Percentiles rank a stretch among this genome's conserved stretches.
phyloP scores from a whole-genome alignment of 169 alveolate genomes.

The Cryptosporidium tyzzeri region DNA sequence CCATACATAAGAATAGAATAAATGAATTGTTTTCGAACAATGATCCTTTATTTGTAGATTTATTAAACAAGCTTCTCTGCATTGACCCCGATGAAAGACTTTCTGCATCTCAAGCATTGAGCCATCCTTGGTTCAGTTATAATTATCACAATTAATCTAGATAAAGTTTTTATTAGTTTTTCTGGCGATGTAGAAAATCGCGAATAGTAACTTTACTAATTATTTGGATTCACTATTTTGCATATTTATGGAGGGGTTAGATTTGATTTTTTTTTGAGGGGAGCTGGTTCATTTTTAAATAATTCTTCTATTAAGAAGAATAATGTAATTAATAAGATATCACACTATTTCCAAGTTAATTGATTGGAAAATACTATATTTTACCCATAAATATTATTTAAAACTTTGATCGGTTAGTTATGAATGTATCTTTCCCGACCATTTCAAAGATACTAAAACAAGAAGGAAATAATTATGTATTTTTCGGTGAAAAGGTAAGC shows the following conservation, averaged over 20 bases:
- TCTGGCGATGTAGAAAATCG: not conserved
- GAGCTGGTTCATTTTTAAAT: not conserved
- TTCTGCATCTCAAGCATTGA: constrained; percentile 89
- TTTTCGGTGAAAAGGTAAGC: constrained; percentile 55
- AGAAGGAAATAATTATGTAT: constrained; percentile 20
- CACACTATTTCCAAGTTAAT: not conserved
- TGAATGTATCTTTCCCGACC: not conserved
- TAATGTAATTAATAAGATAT: not conserved
- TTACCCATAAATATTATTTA: not conserved
- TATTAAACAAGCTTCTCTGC: constrained; percentile 74
- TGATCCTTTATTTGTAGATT: constrained; percentile 33
- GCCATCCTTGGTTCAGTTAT: constrained; percentile 79
- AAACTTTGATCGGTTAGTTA: not conserved
- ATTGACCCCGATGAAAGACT: constrained; percentile 91
- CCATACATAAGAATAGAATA: not conserved
- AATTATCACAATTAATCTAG: not conserved
- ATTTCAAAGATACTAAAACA: constrained; percentile 8
- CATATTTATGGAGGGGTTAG: not conserved
- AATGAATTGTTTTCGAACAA: constrained; percentile 6
- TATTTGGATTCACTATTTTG: not conserved
- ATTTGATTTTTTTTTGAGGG: not conserved
- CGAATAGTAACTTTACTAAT: not conserved
- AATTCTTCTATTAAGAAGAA: not conserved
- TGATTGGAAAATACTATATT: not conserved
- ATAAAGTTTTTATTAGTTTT: not conserved